Percentiles rank a stretch among this genome's conserved stretches.
Conservation (phyloP, 2,329 filamentous ascomycete species). For the Fusarium sp. region DNA sequence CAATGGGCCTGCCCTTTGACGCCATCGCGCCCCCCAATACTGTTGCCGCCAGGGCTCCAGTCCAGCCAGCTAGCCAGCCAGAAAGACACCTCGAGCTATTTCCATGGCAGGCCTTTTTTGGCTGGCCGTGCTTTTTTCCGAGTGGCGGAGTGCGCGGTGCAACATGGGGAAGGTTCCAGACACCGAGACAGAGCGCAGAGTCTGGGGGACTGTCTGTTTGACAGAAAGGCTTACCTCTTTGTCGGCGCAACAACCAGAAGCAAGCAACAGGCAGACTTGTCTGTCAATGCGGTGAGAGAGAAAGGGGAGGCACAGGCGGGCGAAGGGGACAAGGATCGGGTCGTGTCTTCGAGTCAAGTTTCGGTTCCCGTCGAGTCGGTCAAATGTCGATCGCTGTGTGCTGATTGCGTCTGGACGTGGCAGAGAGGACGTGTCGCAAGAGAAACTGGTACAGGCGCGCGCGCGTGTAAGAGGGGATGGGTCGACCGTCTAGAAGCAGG, state of each 20-base stretch:
- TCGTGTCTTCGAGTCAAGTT: conserved; percentile 29
- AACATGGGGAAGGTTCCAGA: conserved; percentile 7
- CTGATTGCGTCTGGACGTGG: too few species aligned
- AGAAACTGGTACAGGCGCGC: neutral
- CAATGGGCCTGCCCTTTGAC: conserved; percentile 26
- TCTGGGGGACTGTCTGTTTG: conserved; percentile 21
- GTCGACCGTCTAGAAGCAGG: too few species aligned
- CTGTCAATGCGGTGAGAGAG: conserved; percentile 14
- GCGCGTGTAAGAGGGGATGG: neutral
- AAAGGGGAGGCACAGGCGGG: neutral
- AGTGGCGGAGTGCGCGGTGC: neutral
- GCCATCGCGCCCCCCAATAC: conserved; percentile 30
- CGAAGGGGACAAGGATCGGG: conserved; percentile 13
- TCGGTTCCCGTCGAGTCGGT: conserved; percentile 16
- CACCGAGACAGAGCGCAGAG: neutral
- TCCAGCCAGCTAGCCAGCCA: too few species aligned
- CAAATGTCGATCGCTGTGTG: conserved; percentile 36
- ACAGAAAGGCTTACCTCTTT: conserved; percentile 34
- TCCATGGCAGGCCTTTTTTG: too few species aligned
- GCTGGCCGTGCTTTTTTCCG: too few species aligned
- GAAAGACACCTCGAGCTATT: too few species aligned
- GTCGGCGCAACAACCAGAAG: conserved; percentile 2
- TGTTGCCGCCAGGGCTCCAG: too few species aligned
- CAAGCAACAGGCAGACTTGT: neutral
- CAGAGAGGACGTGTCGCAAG: too few species aligned